Percentiles rank a stretch among this genome's conserved stretches.
These are phyloP conservation scores for Solanum bulbocastanum DNA, from an alignment of 257 asterid genomes.

Conservation along the genomic window DNA sequence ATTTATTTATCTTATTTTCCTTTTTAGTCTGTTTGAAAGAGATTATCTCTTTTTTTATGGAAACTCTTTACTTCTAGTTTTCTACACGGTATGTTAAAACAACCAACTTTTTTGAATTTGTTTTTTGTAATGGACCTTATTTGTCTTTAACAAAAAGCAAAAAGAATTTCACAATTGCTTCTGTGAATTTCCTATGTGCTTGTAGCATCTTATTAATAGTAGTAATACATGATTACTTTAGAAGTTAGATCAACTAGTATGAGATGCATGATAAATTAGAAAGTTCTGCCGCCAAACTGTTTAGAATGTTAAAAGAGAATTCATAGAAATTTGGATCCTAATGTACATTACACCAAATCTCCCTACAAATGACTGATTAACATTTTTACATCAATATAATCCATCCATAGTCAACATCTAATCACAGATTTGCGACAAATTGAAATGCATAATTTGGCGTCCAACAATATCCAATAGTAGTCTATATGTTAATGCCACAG, in stretches of 20 bases:
- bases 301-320: background rate
- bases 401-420: background rate
- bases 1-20: background rate
- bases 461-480: background rate
- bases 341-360: background rate
- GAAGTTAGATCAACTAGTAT: background rate
- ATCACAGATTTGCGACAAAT: background rate
- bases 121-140: background rate
- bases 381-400: background rate
- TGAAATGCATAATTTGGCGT: background rate
- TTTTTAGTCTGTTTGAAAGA: background rate
- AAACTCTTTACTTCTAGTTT: background rate
- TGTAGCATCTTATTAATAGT: no score
- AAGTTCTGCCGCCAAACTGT: background rate
- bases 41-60: background rate
- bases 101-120: background rate
- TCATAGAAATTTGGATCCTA: background rate
- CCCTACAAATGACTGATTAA: background rate
- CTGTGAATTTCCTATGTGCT: no score
- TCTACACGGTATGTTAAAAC: background rate
- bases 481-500: background rate
- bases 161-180: background rate
- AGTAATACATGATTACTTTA: no score
- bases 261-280: background rate
- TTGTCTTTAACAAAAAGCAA: background rate